Percentiles rank a stretch among this genome's conserved stretches.
phyloP scores from a whole-genome alignment of 2,329 filamentous ascomycete genomes.

The Clarireedia paspali region DNA sequence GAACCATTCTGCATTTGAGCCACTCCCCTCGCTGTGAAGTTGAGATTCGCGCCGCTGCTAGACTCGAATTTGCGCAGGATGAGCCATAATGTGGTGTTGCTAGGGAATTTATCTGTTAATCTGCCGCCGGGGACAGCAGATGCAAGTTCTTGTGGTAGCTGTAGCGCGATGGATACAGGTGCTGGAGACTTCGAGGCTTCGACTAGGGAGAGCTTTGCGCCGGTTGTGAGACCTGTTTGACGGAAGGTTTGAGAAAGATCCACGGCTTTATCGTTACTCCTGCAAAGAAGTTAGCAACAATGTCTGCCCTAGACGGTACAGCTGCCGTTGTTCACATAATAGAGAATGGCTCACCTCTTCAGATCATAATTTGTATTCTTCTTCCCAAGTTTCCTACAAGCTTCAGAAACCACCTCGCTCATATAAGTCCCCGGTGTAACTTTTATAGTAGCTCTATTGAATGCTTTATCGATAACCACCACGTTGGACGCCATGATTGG shows the following conservation, averaged over 20 bases:
- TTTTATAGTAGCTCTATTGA: conserved; percentile 73
- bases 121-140: conserved; percentile 55
- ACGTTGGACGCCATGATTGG: conserved; percentile 74
- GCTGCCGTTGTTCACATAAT: neutral
- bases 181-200: conserved; percentile 78
- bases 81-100: conserved; percentile 82
- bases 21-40: conserved; percentile 78
- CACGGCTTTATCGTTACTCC: conserved; percentile 75
- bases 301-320: conserved; percentile 10
- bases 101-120: conserved; percentile 78
- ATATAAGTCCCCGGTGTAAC: conserved; percentile 75
- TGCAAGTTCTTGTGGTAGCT: conserved; percentile 68
- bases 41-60: conserved; percentile 50
- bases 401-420: conserved; percentile 78
- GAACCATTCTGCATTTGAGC: conserved; percentile 49
- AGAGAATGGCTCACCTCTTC: conserved; percentile 49
- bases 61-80: conserved; percentile 86
- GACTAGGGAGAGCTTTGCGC: conserved; percentile 88
- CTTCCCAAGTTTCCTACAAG: conserved; percentile 64
- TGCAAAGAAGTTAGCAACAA: conserved; percentile 28
- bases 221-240: conserved; percentile 71
- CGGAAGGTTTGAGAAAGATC: conserved; percentile 81
- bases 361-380: conserved; percentile 66
- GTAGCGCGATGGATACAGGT: conserved; percentile 80
- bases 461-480: conserved; percentile 74